Percentiles rank a stretch among this genome's conserved stretches.
phyloP scores from a whole-genome alignment of 345 rosid species.

The Acer saccharum region DNA sequence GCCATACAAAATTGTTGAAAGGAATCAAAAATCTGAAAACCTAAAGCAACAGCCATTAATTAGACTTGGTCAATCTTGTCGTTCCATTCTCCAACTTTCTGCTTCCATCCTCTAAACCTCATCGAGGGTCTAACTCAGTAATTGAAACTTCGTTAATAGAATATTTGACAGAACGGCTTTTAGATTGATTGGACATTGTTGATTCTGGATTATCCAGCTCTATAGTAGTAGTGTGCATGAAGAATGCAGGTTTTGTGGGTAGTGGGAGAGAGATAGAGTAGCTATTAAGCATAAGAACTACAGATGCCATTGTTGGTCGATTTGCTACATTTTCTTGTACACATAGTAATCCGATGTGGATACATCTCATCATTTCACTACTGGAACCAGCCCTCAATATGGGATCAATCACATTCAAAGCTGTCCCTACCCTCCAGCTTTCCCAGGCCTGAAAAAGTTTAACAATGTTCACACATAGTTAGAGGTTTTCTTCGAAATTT shows the following conservation, averaged over 20 bases:
- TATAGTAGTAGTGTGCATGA: slow-evolving; percentile 16
- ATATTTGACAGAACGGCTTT: neutral
- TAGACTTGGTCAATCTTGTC: no score
- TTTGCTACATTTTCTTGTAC: slow-evolving; percentile 46
- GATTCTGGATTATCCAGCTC: slow-evolving; percentile 13
- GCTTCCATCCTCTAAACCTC: neutral
- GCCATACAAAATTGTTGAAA: no score
- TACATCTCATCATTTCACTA: slow-evolving; percentile 48
- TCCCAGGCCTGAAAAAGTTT: slow-evolving; percentile 50
- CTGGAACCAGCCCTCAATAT: slow-evolving; percentile 29
- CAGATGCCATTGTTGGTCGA: slow-evolving; percentile 52
- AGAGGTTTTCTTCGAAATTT: neutral
- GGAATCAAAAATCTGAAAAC: no score
- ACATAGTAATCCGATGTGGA: slow-evolving; percentile 58
- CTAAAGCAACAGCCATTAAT: no score
- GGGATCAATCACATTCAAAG: slow-evolving; percentile 38
- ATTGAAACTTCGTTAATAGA: slow-evolving; percentile 21
- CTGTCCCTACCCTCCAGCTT: slow-evolving; percentile 47
- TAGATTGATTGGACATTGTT: neutral
- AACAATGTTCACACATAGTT: neutral
- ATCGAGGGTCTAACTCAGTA: slow-evolving; percentile 24
- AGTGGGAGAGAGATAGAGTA: slow-evolving; percentile 37
- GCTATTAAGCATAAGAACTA: slow-evolving; percentile 52
- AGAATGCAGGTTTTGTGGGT: slow-evolving; percentile 49
- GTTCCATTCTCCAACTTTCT: neutral